Base-by-base conservation (phyloP, 345 rosid species). In the Rhizophora mangle region DNA sequence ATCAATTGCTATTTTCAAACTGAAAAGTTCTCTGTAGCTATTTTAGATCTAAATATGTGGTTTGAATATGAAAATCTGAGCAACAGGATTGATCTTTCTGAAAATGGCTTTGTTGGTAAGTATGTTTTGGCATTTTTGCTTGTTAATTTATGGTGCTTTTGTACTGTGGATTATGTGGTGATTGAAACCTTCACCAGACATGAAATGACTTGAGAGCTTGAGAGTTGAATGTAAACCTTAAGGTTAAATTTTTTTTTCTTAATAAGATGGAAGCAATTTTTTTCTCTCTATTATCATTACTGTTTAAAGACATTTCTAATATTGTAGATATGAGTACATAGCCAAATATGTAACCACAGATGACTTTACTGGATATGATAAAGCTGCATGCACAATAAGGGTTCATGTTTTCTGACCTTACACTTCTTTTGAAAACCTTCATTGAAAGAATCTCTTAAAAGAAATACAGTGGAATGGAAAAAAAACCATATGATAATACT, bases 31-130 rank as follows among this genome's bases (percentile, higher is more conserved):
- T 43, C 13, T 59, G 59, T 22, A 3, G 22, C 34, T 64, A 2
- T 56, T 49, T 43, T 24, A 1, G 30, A 19, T 24, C 63, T 49
- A 20, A 65, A 31, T 39, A 6, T 32, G 36, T 24, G 60, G n/a
- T 72, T 24, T 63, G 51, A 16, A 34, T 69, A 21, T 49, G 51
- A 60, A 9, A 58, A 30, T n/a, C 43, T 34, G 16, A 37, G n/a
- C 61, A 67, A 43, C 49, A 13, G 49, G 15, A 43, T 15, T 13
- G 49, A 3, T 43, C 18, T 13, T 43, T 43, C 49, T 43, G 1
- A 43, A 43, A 43, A 13, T 43, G 15, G 49, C 18, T 43, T 8
- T 56, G 31, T 8, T 56, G 24, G 29, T 24, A 31, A 24, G 22
- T 21, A 6, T 22, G 26, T 15, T 1, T 21, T 24, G 29, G 10